Base-by-base conservation (phyloP, 164 flowering plant species). In the Kalanchoe fedtschenkoi region DNA sequence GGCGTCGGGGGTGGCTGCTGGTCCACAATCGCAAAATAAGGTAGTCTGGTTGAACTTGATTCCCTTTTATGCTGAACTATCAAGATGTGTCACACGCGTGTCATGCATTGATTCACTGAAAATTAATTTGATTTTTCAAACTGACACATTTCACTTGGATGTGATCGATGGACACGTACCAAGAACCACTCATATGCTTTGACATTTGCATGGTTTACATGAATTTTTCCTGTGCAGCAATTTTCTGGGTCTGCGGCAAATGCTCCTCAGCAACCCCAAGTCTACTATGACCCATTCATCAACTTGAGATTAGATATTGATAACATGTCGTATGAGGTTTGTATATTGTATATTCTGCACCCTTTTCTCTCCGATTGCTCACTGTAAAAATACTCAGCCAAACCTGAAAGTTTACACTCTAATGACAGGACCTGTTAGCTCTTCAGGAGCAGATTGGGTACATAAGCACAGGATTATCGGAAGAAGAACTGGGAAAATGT, bases 221-320 rank as follows among this genome's bases (percentile, higher is more conserved):
- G n/a, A n/a, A n/a, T n/a, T n/a, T n/a, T n/a, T n/a, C n/a, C n/a
- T n/a, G n/a, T n/a, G n/a, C n/a, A n/a, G n/a, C n/a, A 24, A 24
- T 11, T 15, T 11, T 11, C 56, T 11, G 54, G 22, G 22, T 21
- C 51, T 10, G 1, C 22, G 8, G 54, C 54, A 21, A 13, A 29
- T 9, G 56, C 14, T 28, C 32, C 32, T 6, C 10, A 7, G 55
- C 8, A n/a, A 4, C 10, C 53, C 7, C 54, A 26, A 26, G 7
- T 51, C 56, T 10, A 51, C 56, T 9, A 24, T 17, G 56, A 51
- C 26, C 56, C 56, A 51, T 51, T 51, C 56, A 51, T 30, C 56
- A 51, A 6, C 56, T 10, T 51, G 56, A 15, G 56, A 51, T 26
- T 51, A 11, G 21, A 51, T 26, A 51, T 51, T 51, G 56, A 51